Percentiles rank a stretch among this genome's conserved stretches.
Evolutionary conservation across 1,284 basidiomycete species (phyloP).

Genomic region (Phylloboletellus chloephorus): DNA sequence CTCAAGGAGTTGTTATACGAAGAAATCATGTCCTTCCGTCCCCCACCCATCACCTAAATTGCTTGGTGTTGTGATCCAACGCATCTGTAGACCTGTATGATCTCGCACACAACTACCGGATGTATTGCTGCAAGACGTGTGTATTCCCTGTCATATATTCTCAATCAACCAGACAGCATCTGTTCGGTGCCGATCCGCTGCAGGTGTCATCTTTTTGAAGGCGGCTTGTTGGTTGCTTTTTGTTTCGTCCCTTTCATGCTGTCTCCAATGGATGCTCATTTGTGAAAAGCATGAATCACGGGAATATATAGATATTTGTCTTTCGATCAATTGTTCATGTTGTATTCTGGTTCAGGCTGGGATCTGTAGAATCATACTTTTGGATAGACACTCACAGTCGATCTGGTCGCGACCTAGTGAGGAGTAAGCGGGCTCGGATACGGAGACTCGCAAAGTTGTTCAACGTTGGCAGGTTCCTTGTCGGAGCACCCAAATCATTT

Average conservation of each 20-base stretch:
- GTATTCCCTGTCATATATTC: conserved; percentile 9
- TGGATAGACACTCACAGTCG: conserved; percentile 1
- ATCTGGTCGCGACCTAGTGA: background rate
- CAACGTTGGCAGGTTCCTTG: background rate
- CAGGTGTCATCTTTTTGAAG: background rate
- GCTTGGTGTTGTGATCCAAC: background rate
- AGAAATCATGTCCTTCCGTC: conserved; percentile 76
- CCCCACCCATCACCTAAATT: conserved; percentile 50
- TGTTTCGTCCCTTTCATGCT: conserved; percentile 1
- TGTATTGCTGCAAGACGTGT: conserved; percentile 9
- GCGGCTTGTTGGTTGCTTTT: conserved; percentile 3
- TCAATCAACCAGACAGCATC: background rate
- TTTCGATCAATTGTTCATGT: conserved; percentile 1
- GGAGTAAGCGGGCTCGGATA: background rate
- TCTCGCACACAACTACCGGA: conserved; percentile 7
- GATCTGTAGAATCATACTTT: conserved; percentile 5
- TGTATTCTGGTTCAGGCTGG: conserved; percentile 14
- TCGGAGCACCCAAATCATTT: conserved; percentile 1
- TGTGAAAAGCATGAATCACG: conserved; percentile 3
- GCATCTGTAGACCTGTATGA: conserved; percentile 5
- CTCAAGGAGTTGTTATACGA: conserved; percentile 66
- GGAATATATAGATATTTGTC: background rate
- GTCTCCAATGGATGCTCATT: conserved; percentile 4
- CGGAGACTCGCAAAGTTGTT: conserved; percentile 4
- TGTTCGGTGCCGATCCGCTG: background rate